Percentiles rank a stretch among this genome's conserved stretches.
Conservation (phyloP, 2,329 filamentous ascomycete species). For the Rachicladosporium sp. region DNA sequence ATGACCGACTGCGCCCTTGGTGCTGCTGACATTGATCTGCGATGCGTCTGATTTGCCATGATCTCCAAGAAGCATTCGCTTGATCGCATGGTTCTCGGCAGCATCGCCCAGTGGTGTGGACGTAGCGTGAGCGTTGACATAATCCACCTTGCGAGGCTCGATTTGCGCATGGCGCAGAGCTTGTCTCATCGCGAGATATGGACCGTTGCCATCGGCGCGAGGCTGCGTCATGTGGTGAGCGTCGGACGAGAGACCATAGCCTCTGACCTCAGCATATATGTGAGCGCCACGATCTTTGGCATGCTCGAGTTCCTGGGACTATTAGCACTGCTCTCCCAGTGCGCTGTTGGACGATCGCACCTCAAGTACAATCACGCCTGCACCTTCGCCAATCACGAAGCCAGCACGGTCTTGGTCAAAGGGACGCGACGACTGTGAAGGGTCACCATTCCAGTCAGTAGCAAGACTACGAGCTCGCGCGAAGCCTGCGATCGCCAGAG, state of each 20-base stretch:
- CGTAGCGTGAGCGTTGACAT: constrained; percentile 93
- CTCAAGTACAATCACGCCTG: constrained; percentile 77
- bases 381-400: constrained; percentile 88
- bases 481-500: constrained; percentile 84
- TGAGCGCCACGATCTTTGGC: constrained; percentile 66
- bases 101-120: constrained; percentile 74
- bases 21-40: constrained; percentile 76
- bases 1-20: constrained; percentile 87
- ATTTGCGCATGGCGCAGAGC: constrained; percentile 63
- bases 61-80: constrained; percentile 59
- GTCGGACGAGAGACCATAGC: constrained; percentile 84
- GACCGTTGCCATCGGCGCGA: constrained; percentile 67
- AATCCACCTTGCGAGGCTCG: constrained; percentile 61
- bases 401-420: constrained; percentile 72
- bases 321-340: neutral
- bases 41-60: constrained; percentile 50
- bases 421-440: constrained; percentile 62
- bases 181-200: constrained; percentile 70
- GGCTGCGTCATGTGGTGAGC: constrained; percentile 91
- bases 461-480: constrained; percentile 75
- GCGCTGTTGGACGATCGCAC: constrained; percentile 21
- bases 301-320: constrained; percentile 61
- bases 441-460: constrained; percentile 64
- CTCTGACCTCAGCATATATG: constrained; percentile 80
- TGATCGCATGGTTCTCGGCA: constrained; percentile 78